These are phyloP conservation scores for Tetracladium maxilliforme DNA, from an alignment of 2,329 filamentous ascomycete species.

Conservation along the genomic window DNA sequence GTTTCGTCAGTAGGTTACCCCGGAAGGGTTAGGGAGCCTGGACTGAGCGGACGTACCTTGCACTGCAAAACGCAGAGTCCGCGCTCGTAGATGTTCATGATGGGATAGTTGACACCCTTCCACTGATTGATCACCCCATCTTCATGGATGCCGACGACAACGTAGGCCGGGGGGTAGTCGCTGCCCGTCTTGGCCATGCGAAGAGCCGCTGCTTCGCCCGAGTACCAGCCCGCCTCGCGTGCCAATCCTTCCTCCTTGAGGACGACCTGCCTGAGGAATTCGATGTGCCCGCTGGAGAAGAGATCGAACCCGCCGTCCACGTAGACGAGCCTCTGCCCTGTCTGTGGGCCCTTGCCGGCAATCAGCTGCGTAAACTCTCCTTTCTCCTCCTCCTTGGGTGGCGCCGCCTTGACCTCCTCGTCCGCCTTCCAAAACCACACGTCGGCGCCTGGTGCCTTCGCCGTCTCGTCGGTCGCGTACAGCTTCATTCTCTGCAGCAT, in stretches of 20 bases:
- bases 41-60: constrained; percentile 39
- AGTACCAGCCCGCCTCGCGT: constrained; percentile 58
- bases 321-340: constrained; percentile 78
- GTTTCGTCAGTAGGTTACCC: constrained; percentile 7
- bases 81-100: constrained; percentile 98
- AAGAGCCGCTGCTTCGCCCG: constrained; percentile 44
- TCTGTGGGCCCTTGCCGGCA: constrained; percentile 52
- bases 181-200: constrained; percentile 46
- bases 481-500: constrained; percentile 68
- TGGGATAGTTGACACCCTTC: constrained; percentile 97
- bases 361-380: constrained; percentile 57
- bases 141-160: constrained; percentile 90
- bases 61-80: constrained; percentile 93
- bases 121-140: constrained; percentile 90
- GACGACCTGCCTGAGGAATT: constrained; percentile 72
- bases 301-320: constrained; percentile 95
- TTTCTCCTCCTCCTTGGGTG: constrained; percentile 36
- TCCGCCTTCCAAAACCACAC: constrained; percentile 69
- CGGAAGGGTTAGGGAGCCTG: constrained; percentile 3
- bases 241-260: constrained; percentile 59
- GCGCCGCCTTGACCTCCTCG: constrained; percentile 26
- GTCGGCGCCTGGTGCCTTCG: constrained; percentile 61
- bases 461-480: constrained; percentile 79
- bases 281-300: constrained; percentile 93
- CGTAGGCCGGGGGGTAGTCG: constrained; percentile 70